These are phyloP conservation scores for Fraxinus americana DNA, from an alignment of 257 asterid species.

Conservation along the genomic window DNA sequence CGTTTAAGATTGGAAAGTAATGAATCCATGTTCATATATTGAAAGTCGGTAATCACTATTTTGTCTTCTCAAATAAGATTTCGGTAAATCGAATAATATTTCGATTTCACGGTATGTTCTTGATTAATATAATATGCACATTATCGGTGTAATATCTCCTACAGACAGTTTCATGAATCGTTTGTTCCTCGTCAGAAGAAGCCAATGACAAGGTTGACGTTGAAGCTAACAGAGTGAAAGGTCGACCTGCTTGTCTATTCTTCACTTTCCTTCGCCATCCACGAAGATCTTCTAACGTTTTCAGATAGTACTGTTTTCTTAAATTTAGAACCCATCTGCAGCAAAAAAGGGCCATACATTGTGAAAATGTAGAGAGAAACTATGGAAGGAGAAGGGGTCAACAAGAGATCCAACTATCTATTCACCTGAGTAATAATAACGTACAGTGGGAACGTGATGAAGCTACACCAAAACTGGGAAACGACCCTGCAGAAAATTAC, in stretches of 20 bases:
- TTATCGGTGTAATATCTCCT: too few relatives aligned
- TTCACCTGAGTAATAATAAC: slow-evolving; percentile 84
- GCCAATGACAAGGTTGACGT: slow-evolving; percentile 44
- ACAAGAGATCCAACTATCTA: neutral
- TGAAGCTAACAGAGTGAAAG: slow-evolving; percentile 19
- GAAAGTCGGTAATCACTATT: too few relatives aligned
- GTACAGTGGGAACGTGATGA: slow-evolving; percentile 93
- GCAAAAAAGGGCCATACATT: neutral
- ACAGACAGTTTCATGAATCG: neutral
- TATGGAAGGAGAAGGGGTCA: neutral
- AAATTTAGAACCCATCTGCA: slow-evolving; percentile 92
- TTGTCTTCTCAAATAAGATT: too few relatives aligned
- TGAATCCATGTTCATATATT: too few relatives aligned
- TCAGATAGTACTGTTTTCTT: slow-evolving; percentile 81
- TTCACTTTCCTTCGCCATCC: slow-evolving; percentile 79
- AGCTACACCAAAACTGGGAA: slow-evolving; percentile 97
- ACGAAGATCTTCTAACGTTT: slow-evolving; percentile 69
- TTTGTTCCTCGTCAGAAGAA: slow-evolving; percentile 28
- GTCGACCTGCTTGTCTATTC: slow-evolving; percentile 42
- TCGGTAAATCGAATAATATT: too few relatives aligned
- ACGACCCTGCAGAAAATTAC: slow-evolving; percentile 52
- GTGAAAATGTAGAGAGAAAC: neutral
- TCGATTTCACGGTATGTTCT: too few relatives aligned
- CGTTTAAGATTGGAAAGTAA: too few relatives aligned
- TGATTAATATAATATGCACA: too few relatives aligned